Evolutionary conservation across 2,329 filamentous ascomycete genomes (phyloP).

Genomic region (Aspergillus eucalypticola): DNA sequence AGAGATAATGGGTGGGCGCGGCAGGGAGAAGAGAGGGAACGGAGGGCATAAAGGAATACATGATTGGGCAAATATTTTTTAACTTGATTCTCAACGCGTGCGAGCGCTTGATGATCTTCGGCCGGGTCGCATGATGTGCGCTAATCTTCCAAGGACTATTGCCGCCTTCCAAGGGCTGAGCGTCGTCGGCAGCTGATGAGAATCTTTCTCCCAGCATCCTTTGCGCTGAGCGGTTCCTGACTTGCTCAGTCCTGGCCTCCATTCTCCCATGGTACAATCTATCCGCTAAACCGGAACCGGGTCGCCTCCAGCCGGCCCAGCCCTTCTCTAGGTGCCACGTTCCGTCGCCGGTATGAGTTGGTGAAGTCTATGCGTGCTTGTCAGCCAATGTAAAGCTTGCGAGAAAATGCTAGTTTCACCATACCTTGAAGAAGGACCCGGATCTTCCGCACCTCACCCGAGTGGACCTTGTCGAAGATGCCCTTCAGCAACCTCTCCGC

Average conservation of each 20-base stretch:
- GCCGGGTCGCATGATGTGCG: constrained; percentile 15
- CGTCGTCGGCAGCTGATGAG: constrained; percentile 2
- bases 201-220: constrained; percentile 3
- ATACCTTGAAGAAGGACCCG: constrained; percentile 72
- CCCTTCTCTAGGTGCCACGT: constrained; percentile 92
- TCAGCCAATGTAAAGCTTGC: constrained; percentile 10
- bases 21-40: background rate
- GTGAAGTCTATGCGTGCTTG: constrained; percentile 72
- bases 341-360: constrained; percentile 86
- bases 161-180: constrained; percentile 13
- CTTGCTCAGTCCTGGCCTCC: constrained; percentile 8
- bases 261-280: constrained; percentile 14
- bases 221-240: constrained; percentile 16
- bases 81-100: constrained; percentile 7
- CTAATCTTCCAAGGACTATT: constrained; percentile 6
- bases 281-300: constrained; percentile 76
- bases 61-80: constrained; percentile 7
- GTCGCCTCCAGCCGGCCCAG: constrained; percentile 83
- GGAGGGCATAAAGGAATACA: constrained; percentile 4
- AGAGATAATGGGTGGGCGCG: background rate
- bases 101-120: constrained; percentile 7
- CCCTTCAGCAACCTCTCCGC: constrained; percentile 76
- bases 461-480: constrained; percentile 74
- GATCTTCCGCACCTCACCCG: constrained; percentile 73
- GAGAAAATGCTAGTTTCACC: background rate